Evolutionary conservation across 305 asterid genomes (phyloP), one percentile per base, ranked within the genome.

Genomic region (Striga hermonthica): DNA sequence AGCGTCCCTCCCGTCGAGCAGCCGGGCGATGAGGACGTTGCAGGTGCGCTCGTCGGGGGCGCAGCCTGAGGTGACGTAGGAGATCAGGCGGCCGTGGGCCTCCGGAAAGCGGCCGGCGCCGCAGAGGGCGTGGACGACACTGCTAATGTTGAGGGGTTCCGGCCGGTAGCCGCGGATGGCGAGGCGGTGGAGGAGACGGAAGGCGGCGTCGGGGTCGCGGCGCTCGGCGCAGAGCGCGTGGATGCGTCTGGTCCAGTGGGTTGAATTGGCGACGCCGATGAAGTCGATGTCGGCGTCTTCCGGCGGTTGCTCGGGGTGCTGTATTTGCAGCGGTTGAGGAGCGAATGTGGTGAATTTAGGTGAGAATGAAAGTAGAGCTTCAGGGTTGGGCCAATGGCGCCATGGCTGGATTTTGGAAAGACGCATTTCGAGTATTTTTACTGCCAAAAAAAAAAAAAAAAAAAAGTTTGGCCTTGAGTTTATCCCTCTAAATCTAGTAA

Each of bases 31-130:
- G 13, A 91, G 79, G 4, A 91, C 88, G 49, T 87, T 89, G 63
- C 96, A 91, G 5, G 90, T 84, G 62, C 95, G 83, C 73, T 90
- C 92, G 49, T 88, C 95, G 9, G 86, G 92, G 39, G 80, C 62
- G 56, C 74, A 69, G 28, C 57, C 72, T 31, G 78, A 70, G 40
- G 74, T 54, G 41, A 84, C 31, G 52, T 73, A 79, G 9, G 58
- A 74, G 49, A 65, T 75, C 28, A 90, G 67, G 0, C 68, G 82
- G 5, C 61, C 60, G 71, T 88, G 95, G 61, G 96, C 98, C 76
- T 91, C 88, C 6, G 68, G 36, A 61, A 78, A 91, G 28, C 98
- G 92, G 56, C 44, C 47, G 58, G 85, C 70, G 40, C 77, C 70
- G 71, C 96, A 91, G 56, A 88, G 80, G 14, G 83, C 89, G 37